A percentile compares a stretch with the other conserved stretches of the same genome.
These are phyloP conservation scores for Colletotrichum cordylinicola DNA, from an alignment of 2,329 filamentous ascomycete genomes.

Conservation along the genomic window DNA sequence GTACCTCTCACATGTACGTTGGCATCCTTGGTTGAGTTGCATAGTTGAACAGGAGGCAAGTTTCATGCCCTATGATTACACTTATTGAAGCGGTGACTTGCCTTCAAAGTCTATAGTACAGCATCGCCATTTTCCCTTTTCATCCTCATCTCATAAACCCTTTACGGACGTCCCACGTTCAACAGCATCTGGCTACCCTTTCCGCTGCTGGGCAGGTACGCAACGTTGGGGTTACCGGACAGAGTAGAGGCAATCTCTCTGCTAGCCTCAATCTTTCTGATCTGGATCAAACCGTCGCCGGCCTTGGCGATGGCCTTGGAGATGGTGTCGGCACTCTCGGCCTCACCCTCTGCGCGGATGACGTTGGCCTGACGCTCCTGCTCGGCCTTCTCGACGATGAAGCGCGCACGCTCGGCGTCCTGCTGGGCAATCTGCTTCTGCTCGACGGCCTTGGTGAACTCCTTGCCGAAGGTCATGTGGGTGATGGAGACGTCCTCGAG, in stretches of 20 bases:
- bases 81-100: conserved; percentile 30
- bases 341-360: conserved; percentile 96
- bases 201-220: conserved; percentile 81
- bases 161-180: conserved; percentile 52
- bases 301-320: conserved; percentile 91
- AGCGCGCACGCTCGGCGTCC: conserved; percentile 94
- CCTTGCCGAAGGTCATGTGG: conserved; percentile 99
- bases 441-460: conserved; percentile 98
- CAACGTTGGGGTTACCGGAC: conserved; percentile 90
- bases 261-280: conserved; percentile 95
- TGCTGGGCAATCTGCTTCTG: conserved; percentile 99
- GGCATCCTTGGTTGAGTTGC: background rate
- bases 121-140: conserved; percentile 7
- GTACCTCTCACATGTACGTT: background rate
- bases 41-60: conserved; percentile 10
- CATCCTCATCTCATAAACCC: background rate
- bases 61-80: conserved; percentile 25
- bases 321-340: conserved; percentile 95
- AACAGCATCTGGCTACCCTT: conserved; percentile 64
- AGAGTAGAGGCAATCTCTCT: conserved; percentile 94
- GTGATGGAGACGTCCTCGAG: conserved; percentile 99
- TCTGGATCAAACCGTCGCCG: conserved; percentile 93
- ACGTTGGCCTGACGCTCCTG: conserved; percentile 99
- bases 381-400: conserved; percentile 98
- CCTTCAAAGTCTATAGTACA: conserved; percentile 23